Conservation (phyloP, 2,329 filamentous ascomycete species). For the Sporothrix mexicana region DNA sequence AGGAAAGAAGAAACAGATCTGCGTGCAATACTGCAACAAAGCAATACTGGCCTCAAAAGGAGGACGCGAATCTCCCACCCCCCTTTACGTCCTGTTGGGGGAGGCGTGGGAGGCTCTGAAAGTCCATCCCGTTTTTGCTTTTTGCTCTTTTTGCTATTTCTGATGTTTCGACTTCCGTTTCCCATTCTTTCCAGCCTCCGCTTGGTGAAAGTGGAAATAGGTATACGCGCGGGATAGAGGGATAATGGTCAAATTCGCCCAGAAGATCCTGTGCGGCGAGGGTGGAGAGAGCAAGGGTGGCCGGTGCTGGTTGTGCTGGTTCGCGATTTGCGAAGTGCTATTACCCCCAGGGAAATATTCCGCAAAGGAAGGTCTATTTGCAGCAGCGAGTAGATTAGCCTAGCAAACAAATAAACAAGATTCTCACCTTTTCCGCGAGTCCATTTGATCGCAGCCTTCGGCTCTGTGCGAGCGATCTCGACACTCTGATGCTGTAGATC, state of each 20-base stretch:
- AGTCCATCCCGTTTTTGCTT: background rate
- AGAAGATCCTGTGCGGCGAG: too few relatives aligned
- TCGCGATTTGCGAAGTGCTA: conserved; percentile 9
- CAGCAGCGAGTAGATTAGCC: conserved; percentile 7
- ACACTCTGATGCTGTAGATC: background rate
- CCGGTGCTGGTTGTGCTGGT: background rate
- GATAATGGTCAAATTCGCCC: too few relatives aligned
- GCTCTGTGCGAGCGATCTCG: background rate
- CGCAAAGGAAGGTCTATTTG: background rate
- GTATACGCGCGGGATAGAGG: background rate
- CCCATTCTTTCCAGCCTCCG: background rate
- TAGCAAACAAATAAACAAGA: conserved; percentile 16
- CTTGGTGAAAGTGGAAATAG: background rate
- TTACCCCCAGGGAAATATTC: conserved; percentile 4
- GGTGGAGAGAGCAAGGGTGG: background rate
- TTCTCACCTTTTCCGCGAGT: background rate
- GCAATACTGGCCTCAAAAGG: background rate
- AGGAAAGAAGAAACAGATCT: background rate
- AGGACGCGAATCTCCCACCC: background rate
- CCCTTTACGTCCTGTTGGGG: background rate
- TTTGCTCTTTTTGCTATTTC: background rate
- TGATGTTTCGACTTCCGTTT: background rate
- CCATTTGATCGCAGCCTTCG: background rate
- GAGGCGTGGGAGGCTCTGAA: background rate
- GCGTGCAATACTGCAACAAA: background rate